Base-by-base conservation (phyloP, 768 basidiomycete species). In the Naganishia kalamii region DNA sequence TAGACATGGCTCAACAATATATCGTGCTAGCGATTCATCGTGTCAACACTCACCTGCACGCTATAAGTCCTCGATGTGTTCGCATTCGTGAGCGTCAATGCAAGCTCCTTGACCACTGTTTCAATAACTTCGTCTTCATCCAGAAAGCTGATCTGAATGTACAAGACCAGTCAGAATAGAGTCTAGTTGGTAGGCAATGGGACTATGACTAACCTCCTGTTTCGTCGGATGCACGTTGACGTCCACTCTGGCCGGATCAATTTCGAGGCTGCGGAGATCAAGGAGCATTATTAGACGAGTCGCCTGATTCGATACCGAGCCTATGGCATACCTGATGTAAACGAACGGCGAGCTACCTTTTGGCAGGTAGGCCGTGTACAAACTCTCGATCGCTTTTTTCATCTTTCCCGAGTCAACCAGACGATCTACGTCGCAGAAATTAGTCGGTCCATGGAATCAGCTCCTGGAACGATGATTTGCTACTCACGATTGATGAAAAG, bases 151-250 rank as follows among this genome's bases (percentile, higher is more conserved):
- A 97, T 79, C 70, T 71, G 33, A 2, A 35, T 15, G 43, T n/a
- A 49, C 7, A 29, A 49, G 13, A 44, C 13, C 33, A 3, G 37
- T 60, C 5, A 46, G 25, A 21, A 44, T 25, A 27, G 21, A 11
- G 4, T n/a, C 27, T 12, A 3, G 7, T 47, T n/a, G 44, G 1
- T 19, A 50, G 33, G 21, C 21, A 12, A 15, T 4, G 5, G n/a
- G 4, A 44, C 2, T 40, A 1, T 15, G 0, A 40, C 73, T 65
- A 27, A 77, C 92, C 75, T 97, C 93, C 48, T 89, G 88, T 76
- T 99, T 99, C 1, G 96, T 98, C 0, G 94, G 96, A 74, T 97
- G 93, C 8, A 98, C 92, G 71, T 99, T 99, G 61, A 97, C 93
- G 71, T 99, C 96, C 19, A 99, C 88, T 27, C 88, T 86, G 32